Conservation (phyloP, 768 basidiomycete species). For the Boletus rubescentipes region DNA sequence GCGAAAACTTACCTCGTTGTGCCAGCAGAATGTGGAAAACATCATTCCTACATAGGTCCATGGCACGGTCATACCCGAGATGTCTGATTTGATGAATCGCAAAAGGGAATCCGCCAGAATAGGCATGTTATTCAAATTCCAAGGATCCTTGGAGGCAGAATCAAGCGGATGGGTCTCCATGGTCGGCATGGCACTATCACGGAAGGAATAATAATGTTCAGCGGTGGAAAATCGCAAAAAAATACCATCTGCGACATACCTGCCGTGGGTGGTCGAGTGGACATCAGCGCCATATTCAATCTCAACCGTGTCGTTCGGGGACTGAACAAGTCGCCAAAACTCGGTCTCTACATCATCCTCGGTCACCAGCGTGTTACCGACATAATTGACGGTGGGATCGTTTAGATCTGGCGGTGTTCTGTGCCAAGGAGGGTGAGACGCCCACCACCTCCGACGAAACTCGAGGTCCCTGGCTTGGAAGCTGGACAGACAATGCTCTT, state of each 20-base stretch:
- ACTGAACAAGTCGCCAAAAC: constrained; percentile 96
- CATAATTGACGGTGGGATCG: constrained; percentile 52
- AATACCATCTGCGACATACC: constrained; percentile 49
- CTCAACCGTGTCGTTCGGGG: constrained; percentile 87
- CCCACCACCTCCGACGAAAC: constrained; percentile 89
- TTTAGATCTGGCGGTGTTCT: constrained; percentile 35
- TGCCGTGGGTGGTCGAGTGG: constrained; percentile 96
- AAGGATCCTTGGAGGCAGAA: constrained; percentile 84
- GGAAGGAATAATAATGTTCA: constrained; percentile 18
- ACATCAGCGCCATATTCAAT: constrained; percentile 99
- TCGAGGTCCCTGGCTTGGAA: constrained; percentile 90
- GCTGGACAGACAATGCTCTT: constrained; percentile 88
- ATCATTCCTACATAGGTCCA: constrained; percentile 99
- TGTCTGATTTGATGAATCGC: constrained; percentile 97
- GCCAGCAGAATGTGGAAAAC: constrained; percentile 99
- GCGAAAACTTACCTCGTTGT: constrained; percentile 75
- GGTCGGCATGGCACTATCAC: constrained; percentile 85
- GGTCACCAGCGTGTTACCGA: constrained; percentile 65
- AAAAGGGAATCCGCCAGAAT: constrained; percentile 90
- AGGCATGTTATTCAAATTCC: constrained; percentile 98
- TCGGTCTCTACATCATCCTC: constrained; percentile 93
- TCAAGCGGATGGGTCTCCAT: constrained; percentile 91
- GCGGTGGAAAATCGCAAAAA: constrained; percentile 26
- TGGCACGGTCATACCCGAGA: constrained; percentile 98
- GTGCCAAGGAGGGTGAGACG: constrained; percentile 61